These are phyloP conservation scores for Didymella glomerata DNA, from an alignment of 2,329 filamentous ascomycete genomes.

Conservation along the genomic window DNA sequence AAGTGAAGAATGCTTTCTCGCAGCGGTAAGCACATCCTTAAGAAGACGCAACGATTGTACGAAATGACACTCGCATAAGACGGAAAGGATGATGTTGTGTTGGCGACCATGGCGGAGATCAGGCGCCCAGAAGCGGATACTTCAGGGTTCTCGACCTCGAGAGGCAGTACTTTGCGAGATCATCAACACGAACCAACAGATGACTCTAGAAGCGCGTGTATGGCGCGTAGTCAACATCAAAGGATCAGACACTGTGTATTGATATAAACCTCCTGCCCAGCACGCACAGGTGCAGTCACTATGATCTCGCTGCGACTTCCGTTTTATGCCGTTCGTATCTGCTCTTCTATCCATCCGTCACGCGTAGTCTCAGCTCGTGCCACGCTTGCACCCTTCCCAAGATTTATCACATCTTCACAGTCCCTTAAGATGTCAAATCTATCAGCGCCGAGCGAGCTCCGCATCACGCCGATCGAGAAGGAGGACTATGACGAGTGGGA, in stretches of 20 bases:
- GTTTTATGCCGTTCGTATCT: not conserved
- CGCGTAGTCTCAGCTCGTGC: not conserved
- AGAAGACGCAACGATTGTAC: not conserved
- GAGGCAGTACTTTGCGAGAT: constrained; percentile 17
- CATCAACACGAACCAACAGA: not conserved
- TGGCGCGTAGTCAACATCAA: not conserved
- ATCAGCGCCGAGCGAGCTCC: not conserved
- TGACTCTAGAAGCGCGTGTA: constrained; percentile 2
- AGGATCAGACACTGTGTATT: not conserved
- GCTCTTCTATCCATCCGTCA: not conserved
- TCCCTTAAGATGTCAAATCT: not conserved
- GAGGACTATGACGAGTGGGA: constrained; percentile 18
- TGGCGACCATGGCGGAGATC: not conserved
- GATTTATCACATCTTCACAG: not conserved
- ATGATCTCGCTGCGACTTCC: not conserved
- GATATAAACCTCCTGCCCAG: not conserved
- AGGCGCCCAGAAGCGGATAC: constrained; percentile 11
- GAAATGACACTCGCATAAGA: too few relatives aligned
- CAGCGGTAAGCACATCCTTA: not conserved
- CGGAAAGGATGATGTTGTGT: not conserved
- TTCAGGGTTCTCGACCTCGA: not conserved
- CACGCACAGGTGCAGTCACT: not conserved
- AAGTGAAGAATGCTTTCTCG: constrained; percentile 26
- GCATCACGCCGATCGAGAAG: constrained; percentile 10
- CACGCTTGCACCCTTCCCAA: not conserved